Base-by-base conservation (phyloP, 2,329 filamentous ascomycete species). In the Aspergillus pseudoterreus region DNA sequence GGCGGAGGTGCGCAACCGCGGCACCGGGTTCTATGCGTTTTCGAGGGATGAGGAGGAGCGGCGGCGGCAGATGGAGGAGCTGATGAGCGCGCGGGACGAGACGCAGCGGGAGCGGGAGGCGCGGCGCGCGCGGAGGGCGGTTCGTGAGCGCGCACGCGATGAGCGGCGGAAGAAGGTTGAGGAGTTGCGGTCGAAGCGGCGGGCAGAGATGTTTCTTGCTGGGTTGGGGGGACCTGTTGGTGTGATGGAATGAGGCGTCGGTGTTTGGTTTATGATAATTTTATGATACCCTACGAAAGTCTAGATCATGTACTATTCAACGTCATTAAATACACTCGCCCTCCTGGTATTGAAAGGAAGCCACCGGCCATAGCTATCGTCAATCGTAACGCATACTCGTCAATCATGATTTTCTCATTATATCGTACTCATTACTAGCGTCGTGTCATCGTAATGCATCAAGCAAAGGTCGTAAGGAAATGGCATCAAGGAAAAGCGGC, bases 1-100 rank as follows among this genome's bases (percentile, higher is more conserved):
- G 54, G 81, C 80, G 54, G 94, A 99, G 78, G 84, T 96, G 45
- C 79, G 94, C 54, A 90, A 84, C 42, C 92, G 94, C 63, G 94
- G 94, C 4, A 89, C 88, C 0, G 94, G 89, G 0, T 99, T 97
- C 73, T 96, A 91, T 75, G 85, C 87, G 51, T 97, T 99, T 67
- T 90, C 86, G 52, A 82, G 81, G 58, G 87, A 95, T 69, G 85
- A 87, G 64, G 84, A 81, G 58, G 76, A 78, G 57, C 72, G 82
- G 44, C 77, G 85, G 65, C 71, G 72, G 62, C 89, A 97, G 78
- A 96, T 97, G 89, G 79, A 82, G 58, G 80, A 78, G 42, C 74
- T 96, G 50, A 80, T 83, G 57, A 76, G 78, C 60, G 85, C 90
- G 68, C 78, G 88, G 52, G 72, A 76, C 55, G 81, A 83, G 64